Conservation (phyloP, 768 basidiomycete species). For the Trametes punicea region DNA sequence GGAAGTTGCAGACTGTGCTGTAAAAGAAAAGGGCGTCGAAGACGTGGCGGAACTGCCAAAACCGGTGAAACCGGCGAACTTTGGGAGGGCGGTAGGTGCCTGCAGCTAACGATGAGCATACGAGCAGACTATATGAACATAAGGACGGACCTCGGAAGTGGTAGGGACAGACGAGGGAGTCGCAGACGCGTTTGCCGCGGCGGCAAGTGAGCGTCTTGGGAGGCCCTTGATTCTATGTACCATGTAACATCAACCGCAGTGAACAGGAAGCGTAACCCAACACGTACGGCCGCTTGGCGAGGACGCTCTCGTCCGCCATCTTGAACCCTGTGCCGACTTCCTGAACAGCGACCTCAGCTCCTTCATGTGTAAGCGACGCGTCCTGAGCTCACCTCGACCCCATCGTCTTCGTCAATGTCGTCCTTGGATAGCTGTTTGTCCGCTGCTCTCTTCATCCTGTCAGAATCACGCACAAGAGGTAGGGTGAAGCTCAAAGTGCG, state of each 20-base stretch:
- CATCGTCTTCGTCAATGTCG: constrained; percentile 40
- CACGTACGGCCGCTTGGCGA: constrained; percentile 58
- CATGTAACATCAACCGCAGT: neutral
- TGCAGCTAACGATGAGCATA: neutral
- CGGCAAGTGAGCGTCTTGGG: constrained; percentile 46
- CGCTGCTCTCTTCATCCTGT: constrained; percentile 68
- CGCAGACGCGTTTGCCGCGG: constrained; percentile 16
- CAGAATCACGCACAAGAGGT: neutral
- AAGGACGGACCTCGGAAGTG: constrained; percentile 23
- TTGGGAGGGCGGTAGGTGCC: constrained; percentile 30
- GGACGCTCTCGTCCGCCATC: constrained; percentile 55
- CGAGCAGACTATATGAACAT: neutral
- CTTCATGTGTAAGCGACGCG: neutral
- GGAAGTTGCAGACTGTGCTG: constrained; percentile 29
- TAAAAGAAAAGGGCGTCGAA: constrained; percentile 40
- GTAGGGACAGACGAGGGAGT: constrained; percentile 7
- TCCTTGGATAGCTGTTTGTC: constrained; percentile 69
- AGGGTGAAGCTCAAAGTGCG: neutral
- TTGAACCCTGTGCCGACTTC: constrained; percentile 48
- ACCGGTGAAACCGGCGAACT: constrained; percentile 51
- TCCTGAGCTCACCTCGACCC: constrained; percentile 29
- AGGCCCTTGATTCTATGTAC: constrained; percentile 57
- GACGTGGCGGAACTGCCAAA: constrained; percentile 40
- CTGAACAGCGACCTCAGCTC: constrained; percentile 28
- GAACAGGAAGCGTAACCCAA: neutral